Conservation (phyloP, 2,329 filamentous ascomycete species). For the Aspergillus sp. region DNA sequence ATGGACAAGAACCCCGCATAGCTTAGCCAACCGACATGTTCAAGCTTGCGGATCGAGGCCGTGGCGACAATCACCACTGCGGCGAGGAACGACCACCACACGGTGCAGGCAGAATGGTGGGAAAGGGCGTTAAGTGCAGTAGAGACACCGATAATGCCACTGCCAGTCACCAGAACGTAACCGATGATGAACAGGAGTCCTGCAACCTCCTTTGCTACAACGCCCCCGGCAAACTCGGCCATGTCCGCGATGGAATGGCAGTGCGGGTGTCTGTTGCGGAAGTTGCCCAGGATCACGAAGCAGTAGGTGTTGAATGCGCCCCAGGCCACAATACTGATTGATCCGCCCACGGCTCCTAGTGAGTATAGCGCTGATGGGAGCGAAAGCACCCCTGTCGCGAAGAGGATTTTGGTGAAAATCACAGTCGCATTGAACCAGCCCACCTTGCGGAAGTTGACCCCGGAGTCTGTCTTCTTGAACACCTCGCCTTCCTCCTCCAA, state of each 20-base stretch:
- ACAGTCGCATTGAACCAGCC: slow-evolving; percentile 53
- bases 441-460: slow-evolving; percentile 56
- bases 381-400: slow-evolving; percentile 25
- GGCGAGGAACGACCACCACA: slow-evolving; percentile 57
- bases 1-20: slow-evolving; percentile 62
- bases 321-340: slow-evolving; percentile 21
- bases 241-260: slow-evolving; percentile 60
- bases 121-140: slow-evolving; percentile 62
- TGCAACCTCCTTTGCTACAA: slow-evolving; percentile 52
- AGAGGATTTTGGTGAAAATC: slow-evolving; percentile 53
- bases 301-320: slow-evolving; percentile 49
- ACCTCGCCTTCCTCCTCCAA: slow-evolving; percentile 44
- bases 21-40: slow-evolving; percentile 62
- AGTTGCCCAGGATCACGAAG: slow-evolving; percentile 48
- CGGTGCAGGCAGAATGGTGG: slow-evolving; percentile 58
- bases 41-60: slow-evolving; percentile 58
- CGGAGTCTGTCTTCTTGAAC: slow-evolving; percentile 49
- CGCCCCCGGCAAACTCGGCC: slow-evolving; percentile 57
- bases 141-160: slow-evolving; percentile 60
- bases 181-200: slow-evolving; percentile 59
- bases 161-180: slow-evolving; percentile 57
- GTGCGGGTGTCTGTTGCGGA: slow-evolving; percentile 51
- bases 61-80: slow-evolving; percentile 49
- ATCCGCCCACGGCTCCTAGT: slow-evolving; percentile 17
- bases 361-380: slow-evolving; percentile 20